phyloP scores from a whole-genome alignment of 2,329 filamentous ascomycete genomes.

The Bipolaris gigantea region DNA sequence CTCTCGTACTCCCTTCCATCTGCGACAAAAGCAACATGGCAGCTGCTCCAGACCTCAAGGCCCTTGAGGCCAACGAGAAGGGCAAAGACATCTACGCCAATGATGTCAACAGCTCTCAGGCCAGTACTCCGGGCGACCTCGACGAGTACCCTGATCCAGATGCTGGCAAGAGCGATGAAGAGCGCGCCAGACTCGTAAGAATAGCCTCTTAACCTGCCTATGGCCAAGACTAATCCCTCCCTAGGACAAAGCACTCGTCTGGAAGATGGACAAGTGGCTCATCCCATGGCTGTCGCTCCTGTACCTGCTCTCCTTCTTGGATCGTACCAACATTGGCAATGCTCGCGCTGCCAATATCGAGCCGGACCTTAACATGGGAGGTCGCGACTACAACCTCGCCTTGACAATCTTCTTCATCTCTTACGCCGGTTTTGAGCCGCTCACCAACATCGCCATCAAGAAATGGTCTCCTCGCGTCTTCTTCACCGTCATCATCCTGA shows the following conservation, averaged over 20 bases:
- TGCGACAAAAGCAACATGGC: conserved; percentile 31
- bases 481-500: conserved; percentile 52
- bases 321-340: conserved; percentile 51
- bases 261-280: conserved; percentile 48
- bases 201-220: background rate
- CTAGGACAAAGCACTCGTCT: conserved; percentile 44
- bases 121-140: conserved; percentile 28
- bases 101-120: conserved; percentile 33
- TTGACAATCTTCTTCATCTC: conserved; percentile 67
- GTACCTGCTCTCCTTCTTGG: conserved; percentile 48
- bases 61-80: conserved; percentile 30
- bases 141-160: conserved; percentile 43
- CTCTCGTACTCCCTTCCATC: conserved; percentile 19
- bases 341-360: conserved; percentile 44
- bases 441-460: conserved; percentile 66
- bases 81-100: conserved; percentile 24
- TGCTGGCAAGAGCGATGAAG: conserved; percentile 38
- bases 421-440: conserved; percentile 53
- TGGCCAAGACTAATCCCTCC: conserved; percentile 16
- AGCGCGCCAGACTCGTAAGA: conserved; percentile 39
- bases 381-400: conserved; percentile 65
- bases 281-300: conserved; percentile 48
- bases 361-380: conserved; percentile 39
- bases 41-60: conserved; percentile 31
- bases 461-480: conserved; percentile 56